Evolutionary conservation across 1,284 basidiomycete genomes (phyloP).

Genomic region (Bjerkandera adusta): DNA sequence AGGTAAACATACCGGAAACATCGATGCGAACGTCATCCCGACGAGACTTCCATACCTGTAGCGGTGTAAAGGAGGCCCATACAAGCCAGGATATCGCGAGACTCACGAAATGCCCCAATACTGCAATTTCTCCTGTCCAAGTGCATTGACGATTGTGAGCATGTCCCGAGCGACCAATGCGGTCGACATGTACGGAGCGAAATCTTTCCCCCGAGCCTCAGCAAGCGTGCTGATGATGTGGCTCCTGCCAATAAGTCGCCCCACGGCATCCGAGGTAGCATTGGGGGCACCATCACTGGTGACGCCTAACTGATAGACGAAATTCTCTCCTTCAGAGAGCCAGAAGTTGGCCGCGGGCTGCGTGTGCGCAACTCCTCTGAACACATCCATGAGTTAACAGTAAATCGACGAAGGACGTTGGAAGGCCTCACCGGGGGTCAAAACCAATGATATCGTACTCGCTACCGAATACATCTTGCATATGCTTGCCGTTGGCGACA

Average conservation of each 20-base stretch:
- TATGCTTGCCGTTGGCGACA: not conserved
- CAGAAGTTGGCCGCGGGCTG: not conserved
- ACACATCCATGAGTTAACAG: not conserved
- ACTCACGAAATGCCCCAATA: slow-evolving; percentile 30
- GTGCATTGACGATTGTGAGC: slow-evolving; percentile 25
- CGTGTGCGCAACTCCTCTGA: slow-evolving; percentile 7
- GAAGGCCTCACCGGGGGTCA: slow-evolving; percentile 27
- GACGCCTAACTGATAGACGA: slow-evolving; percentile 1
- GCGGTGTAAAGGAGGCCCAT: no score
- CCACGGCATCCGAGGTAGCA: slow-evolving; percentile 1
- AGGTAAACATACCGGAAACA: slow-evolving; percentile 26
- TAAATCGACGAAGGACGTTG: no score
- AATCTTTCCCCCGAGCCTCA: not conserved
- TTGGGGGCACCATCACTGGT: not conserved
- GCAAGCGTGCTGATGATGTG: not conserved
- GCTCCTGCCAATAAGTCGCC: not conserved
- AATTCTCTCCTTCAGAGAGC: not conserved
- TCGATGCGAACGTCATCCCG: slow-evolving; percentile 20
- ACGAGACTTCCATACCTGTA: no score
- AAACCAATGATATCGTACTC: slow-evolving; percentile 34
- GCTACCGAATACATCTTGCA: slow-evolving; percentile 22
- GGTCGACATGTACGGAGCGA: slow-evolving; percentile 1
- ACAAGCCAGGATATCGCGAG: no score
- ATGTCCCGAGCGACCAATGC: slow-evolving; percentile 25
- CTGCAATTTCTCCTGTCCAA: slow-evolving; percentile 24